Conservation (phyloP, 169 alveolate genomes). For the Fabrea salina region DNA sequence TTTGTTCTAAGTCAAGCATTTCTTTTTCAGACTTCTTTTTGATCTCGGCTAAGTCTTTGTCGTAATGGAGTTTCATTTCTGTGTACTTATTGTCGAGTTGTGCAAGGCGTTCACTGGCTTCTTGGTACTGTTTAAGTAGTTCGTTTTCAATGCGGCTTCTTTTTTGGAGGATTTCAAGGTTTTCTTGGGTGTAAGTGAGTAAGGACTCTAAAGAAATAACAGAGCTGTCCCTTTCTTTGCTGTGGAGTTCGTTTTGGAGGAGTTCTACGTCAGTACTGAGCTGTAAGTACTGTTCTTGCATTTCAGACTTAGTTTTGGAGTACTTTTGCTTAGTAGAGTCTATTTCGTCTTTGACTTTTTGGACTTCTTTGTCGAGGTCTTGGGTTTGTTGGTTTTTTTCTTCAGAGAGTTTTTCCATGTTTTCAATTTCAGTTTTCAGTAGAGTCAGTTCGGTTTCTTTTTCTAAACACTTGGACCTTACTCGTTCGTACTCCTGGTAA, state of each 20-base stretch:
- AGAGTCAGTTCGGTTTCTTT: slow-evolving; percentile 27
- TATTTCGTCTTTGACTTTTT: slow-evolving; percentile 29
- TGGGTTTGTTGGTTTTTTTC: slow-evolving; percentile 27
- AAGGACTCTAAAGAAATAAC: slow-evolving; percentile 24
- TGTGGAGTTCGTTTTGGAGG: slow-evolving; percentile 22
- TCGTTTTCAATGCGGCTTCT: slow-evolving; percentile 27
- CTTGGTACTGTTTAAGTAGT: slow-evolving; percentile 27
- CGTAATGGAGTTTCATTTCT: slow-evolving; percentile 31
- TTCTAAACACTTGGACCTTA: slow-evolving; percentile 26
- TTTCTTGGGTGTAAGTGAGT: slow-evolving; percentile 24
- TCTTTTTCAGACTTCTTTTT: slow-evolving; percentile 22
- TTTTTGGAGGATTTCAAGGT: slow-evolving; percentile 23
- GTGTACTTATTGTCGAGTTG: slow-evolving; percentile 29
- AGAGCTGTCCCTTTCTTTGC: slow-evolving; percentile 34
- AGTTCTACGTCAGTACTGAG: slow-evolving; percentile 33
- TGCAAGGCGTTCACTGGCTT: slow-evolving; percentile 28
- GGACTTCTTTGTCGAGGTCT: slow-evolving; percentile 21
- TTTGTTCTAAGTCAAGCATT: slow-evolving; percentile 15
- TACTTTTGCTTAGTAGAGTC: slow-evolving; percentile 32
- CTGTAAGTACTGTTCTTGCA: slow-evolving; percentile 33
- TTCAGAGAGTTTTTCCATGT: slow-evolving; percentile 29
- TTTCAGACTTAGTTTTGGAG: slow-evolving; percentile 32
- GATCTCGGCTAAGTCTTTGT: slow-evolving; percentile 13
- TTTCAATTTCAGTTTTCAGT: slow-evolving; percentile 31
- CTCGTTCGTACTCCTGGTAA: slow-evolving; percentile 22